phyloP scores from a whole-genome alignment of 495 filamentous ascomycete species.

The Trichoderma orchidacearum region DNA sequence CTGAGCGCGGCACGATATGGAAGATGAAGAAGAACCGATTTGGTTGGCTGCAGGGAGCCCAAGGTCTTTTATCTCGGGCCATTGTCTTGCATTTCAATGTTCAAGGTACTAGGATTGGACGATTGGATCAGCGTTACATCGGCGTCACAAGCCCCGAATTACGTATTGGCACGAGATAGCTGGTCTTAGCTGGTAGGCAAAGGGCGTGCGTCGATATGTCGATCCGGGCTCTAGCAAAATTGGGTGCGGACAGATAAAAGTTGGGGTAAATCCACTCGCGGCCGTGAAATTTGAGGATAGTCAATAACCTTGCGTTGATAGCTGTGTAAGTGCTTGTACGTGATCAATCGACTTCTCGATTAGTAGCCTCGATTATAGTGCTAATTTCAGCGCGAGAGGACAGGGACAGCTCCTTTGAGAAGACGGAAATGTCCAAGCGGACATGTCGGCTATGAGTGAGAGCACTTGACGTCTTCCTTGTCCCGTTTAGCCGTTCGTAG shows the following conservation, averaged over 20 bases:
- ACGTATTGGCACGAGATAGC: background rate
- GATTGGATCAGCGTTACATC: background rate
- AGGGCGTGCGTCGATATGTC: background rate
- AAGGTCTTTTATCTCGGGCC: background rate
- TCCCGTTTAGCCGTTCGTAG: too few species aligned
- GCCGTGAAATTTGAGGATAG: background rate
- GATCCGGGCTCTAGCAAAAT: background rate
- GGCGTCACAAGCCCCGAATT: background rate
- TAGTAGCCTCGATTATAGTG: too few species aligned
- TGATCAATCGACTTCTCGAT: too few species aligned
- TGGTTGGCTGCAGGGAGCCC: background rate
- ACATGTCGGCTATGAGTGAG: too few species aligned
- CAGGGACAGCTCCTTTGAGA: too few species aligned
- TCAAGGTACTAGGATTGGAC: background rate
- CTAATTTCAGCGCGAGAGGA: too few species aligned
- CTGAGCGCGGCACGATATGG: background rate
- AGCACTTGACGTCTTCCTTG: too few species aligned
- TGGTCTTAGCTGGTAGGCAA: background rate
- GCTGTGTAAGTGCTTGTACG: too few species aligned
- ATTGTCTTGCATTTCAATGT: background rate
- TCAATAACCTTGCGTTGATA: too few species aligned
- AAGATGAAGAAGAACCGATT: background rate
- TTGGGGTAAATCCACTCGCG: background rate
- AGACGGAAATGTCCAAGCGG: too few species aligned
- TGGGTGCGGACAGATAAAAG: too few species aligned